These are phyloP conservation scores for Aplosporella prunicola DNA, from an alignment of 2,329 filamentous ascomycete genomes.

Conservation along the genomic window DNA sequence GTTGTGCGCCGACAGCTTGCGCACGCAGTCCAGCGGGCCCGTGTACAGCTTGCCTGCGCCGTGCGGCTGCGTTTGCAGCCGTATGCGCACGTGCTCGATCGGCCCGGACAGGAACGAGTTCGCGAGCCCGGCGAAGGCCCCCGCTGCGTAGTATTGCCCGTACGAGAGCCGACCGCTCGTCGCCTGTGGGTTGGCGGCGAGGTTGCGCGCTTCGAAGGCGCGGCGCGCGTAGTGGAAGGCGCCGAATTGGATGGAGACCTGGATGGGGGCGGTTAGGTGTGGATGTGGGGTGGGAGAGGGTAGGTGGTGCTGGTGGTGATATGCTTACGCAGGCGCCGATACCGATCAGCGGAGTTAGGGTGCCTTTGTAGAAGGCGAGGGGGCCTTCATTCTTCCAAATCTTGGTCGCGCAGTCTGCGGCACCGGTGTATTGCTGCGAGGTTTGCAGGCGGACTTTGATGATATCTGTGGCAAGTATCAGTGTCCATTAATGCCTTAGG, in stretches of 20 bases:
- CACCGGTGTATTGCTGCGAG: conserved; percentile 67
- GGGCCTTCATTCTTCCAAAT: conserved; percentile 86
- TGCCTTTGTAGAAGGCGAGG: conserved; percentile 95
- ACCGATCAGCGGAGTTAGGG: conserved; percentile 83
- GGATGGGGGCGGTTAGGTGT: background rate
- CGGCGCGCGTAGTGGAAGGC: conserved; percentile 90
- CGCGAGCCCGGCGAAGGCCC: conserved; percentile 84
- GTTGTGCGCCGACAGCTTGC: conserved; percentile 63
- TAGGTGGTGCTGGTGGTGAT: conserved; percentile 3
- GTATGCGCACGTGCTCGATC: conserved; percentile 94
- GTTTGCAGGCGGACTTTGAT: conserved; percentile 97
- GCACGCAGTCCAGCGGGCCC: conserved; percentile 83
- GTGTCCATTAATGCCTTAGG: no score
- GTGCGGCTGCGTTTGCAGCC: conserved; percentile 92
- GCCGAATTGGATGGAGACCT: conserved; percentile 89
- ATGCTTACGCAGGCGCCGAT: conserved; percentile 79
- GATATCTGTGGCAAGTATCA: conserved; percentile 53
- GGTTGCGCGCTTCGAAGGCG: conserved; percentile 68
- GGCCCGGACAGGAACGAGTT: conserved; percentile 83
- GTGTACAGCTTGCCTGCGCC: conserved; percentile 66
- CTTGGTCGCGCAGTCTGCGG: conserved; percentile 66
- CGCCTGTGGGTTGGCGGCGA: conserved; percentile 27
- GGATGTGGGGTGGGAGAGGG: no score
- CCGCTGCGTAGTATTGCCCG: conserved; percentile 78
- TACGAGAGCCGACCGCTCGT: conserved; percentile 54